A percentile compares a stretch with the other conserved stretches of the same genome.
Conservation (phyloP, 805 yeast genomes). For the Ogataea ramenticola region DNA sequence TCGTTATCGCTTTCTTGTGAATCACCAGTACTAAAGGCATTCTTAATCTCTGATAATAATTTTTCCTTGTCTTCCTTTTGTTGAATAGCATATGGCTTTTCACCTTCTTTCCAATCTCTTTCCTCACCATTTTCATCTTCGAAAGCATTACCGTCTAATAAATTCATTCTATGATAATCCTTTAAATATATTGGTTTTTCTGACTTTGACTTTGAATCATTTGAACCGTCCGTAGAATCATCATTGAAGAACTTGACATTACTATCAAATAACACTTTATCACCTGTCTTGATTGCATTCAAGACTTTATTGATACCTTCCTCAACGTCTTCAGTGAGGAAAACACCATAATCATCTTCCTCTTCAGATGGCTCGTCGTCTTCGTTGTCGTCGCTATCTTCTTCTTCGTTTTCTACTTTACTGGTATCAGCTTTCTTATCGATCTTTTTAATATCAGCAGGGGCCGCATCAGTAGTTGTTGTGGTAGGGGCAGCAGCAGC, state of each 20-base stretch:
- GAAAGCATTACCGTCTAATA: constrained; percentile 59
- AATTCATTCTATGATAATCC: constrained; percentile 83
- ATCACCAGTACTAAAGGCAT: constrained; percentile 48
- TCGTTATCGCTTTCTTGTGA: constrained; percentile 36
- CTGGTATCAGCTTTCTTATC: not conserved
- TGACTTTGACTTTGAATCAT: constrained; percentile 24
- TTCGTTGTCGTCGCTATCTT: constrained; percentile 15
- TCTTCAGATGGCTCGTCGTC: constrained; percentile 48
- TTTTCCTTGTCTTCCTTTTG: constrained; percentile 69
- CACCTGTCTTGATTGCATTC: constrained; percentile 60
- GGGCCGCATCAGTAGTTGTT: constrained; percentile 16
- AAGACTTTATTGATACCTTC: constrained; percentile 68
- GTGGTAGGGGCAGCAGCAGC: constrained; percentile 15
- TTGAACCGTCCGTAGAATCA: not conserved
- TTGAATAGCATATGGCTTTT: constrained; percentile 66
- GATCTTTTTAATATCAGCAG: not conserved
- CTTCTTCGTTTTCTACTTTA: not conserved
- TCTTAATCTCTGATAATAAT: constrained; percentile 70
- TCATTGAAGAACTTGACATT: constrained; percentile 61
- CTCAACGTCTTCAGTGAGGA: constrained; percentile 82
- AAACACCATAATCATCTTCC: constrained; percentile 89
- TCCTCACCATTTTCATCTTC: constrained; percentile 48
- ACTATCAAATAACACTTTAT: constrained; percentile 60
- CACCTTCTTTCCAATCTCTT: constrained; percentile 39
- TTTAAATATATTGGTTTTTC: constrained; percentile 80